Evolutionary conservation across 805 yeast genomes (phyloP).

Genomic region (Pichia eremophila): DNA sequence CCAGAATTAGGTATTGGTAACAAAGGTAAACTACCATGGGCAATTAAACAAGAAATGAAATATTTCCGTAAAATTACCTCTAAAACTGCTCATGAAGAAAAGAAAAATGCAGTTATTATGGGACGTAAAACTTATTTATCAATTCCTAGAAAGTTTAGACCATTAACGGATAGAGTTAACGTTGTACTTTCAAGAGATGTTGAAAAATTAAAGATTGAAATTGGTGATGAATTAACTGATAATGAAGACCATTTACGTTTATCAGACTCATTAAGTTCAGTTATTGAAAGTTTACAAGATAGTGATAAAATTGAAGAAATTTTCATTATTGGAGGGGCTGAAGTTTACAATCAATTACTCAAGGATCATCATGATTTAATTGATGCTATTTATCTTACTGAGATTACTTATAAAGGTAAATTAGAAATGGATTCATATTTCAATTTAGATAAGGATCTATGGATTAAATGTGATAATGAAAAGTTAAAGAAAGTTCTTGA

Average conservation of each 20-base stretch:
- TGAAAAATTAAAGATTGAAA: constrained; percentile 15
- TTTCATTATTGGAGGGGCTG: constrained; percentile 89
- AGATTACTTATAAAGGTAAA: constrained; percentile 32
- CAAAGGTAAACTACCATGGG: constrained; percentile 83
- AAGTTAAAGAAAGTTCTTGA: constrained; percentile 30
- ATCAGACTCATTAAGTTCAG: constrained; percentile 37
- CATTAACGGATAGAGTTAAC: constrained; percentile 67
- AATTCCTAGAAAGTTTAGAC: constrained; percentile 76
- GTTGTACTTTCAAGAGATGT: constrained; percentile 56
- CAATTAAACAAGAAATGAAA: constrained; percentile 71
- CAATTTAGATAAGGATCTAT: constrained; percentile 26
- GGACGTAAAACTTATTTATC: constrained; percentile 96
- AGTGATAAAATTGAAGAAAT: constrained; percentile 40
- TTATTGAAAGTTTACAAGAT: constrained; percentile 23
- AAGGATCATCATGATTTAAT: constrained; percentile 25
- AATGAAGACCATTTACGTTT: constrained; percentile 13
- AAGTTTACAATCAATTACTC: constrained; percentile 54
- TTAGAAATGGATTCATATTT: constrained; percentile 69
- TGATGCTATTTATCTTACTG: constrained; percentile 58
- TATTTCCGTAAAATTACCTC: constrained; percentile 74
- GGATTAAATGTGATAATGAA: constrained; percentile 29
- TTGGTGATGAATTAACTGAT: constrained; percentile 19
- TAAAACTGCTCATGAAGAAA: constrained; percentile 22
- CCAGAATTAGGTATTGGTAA: constrained; percentile 81
- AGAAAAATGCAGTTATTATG: constrained; percentile 78